Evolutionary conservation across 106 monocot species (phyloP), one percentile per base, ranked within the genome.

Genomic region (Triglochin maritima): DNA sequence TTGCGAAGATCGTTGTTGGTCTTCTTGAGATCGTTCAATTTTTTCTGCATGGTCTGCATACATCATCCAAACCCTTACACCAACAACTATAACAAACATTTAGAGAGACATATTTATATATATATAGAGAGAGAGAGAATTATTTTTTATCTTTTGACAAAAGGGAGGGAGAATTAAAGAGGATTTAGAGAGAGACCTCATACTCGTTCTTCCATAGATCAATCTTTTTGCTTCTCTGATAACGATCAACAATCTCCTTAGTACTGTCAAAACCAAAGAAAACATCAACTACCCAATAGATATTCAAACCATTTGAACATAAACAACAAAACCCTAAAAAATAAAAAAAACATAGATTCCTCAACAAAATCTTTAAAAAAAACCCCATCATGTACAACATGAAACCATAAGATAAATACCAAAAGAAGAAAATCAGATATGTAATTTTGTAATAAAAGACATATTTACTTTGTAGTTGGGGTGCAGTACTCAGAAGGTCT

Each of bases 401-500:
- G 29, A 29, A 29, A 29, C 29, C 29, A 29, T 29, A 57, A 0
- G 4, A 10, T 50, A 3, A 15, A 46, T 44, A 48, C 7, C 41
- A 68, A 3, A 64, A 16, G 17, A 64, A 67, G 11, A 17, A 16
- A 5, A n/a, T 55, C 4, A 67, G 16, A 52, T 52, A 49, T 44
- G 44, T 55, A 6, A 41, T 56, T 41, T 56, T 3, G 43, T 2
- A 50, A 2, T 14, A 46, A 72, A 53, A 49, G 52, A 72, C 0
- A 60, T 4, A 41, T 67, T 17, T 73, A 93, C 93, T 93, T 80
- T 45, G 84, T 87, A 12, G 77, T 73, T 3, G 94, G 86, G 78
- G 89, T 89, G 78, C 86, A 94, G 78, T 82, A 94, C 62, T 94
- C 84, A 47, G 76, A 73, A 63, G 81, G 68, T 81, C 89, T 94